Conservation (phyloP, 495 filamentous ascomycete species). For the Podospora fimiseda region DNA sequence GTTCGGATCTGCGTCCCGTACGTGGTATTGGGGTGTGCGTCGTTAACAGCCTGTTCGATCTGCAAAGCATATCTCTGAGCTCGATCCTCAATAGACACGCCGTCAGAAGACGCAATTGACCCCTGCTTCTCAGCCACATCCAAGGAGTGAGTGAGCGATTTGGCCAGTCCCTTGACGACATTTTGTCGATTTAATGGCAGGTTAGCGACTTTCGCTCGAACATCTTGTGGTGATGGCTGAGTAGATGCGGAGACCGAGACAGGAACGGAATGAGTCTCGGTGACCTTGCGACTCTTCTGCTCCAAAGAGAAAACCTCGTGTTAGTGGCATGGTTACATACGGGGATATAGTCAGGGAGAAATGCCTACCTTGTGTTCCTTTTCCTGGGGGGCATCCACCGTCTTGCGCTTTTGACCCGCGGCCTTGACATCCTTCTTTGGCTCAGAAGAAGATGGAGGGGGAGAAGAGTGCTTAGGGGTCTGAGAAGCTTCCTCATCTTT, state of each 20-base stretch:
- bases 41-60: constrained; percentile 59
- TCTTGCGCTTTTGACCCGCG: constrained; percentile 36
- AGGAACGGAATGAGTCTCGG: constrained; percentile 33
- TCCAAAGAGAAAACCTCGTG: constrained; percentile 5
- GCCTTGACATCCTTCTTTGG: constrained; percentile 30
- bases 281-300: constrained; percentile 49
- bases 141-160: constrained; percentile 37
- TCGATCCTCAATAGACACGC: constrained; percentile 29
- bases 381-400: constrained; percentile 38
- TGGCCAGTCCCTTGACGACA: constrained; percentile 36
- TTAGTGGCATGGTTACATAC: too few species aligned
- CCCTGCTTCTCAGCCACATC: constrained; percentile 39
- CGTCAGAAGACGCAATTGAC: constrained; percentile 28
- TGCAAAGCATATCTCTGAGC: constrained; percentile 51
- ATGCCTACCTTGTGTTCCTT: constrained; percentile 35
- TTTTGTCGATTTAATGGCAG: constrained; percentile 39
- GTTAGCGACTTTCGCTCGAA: constrained; percentile 32
- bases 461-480: constrained; percentile 33
- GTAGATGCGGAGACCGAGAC: constrained; percentile 21
- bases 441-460: constrained; percentile 25
- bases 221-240: constrained; percentile 33
- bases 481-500: constrained; percentile 41
- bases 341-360: not conserved
- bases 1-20: constrained; percentile 45
- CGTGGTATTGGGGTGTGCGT: constrained; percentile 34